phyloP scores from a whole-genome alignment of 2,329 filamentous ascomycete genomes.

The Clarireedia paspali region DNA sequence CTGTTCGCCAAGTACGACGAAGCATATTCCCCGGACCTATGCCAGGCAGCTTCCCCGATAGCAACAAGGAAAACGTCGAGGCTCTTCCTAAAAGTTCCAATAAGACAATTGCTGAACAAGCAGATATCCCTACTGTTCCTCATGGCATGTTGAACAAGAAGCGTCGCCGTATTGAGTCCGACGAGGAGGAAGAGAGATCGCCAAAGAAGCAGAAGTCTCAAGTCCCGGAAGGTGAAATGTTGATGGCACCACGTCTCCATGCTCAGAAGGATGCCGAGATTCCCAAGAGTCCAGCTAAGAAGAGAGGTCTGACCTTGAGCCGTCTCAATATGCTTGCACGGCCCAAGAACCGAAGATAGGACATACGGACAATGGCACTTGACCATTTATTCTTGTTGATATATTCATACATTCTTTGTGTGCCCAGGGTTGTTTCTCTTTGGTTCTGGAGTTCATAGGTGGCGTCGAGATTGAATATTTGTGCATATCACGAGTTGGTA shows the following conservation, averaged over 20 bases:
- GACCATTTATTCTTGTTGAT: constrained; percentile 8
- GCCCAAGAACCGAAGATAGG: constrained; percentile 47
- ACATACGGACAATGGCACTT: constrained; percentile 1
- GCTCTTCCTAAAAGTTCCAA: constrained; percentile 24
- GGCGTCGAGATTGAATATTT: constrained; percentile 6
- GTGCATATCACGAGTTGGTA: constrained; percentile 9
- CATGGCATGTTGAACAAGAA: constrained; percentile 62
- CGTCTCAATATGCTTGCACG: constrained; percentile 54
- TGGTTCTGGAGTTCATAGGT: constrained; percentile 7
- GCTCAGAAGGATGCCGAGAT: constrained; percentile 20
- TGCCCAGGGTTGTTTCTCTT: constrained; percentile 6
- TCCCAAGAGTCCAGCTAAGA: constrained; percentile 41
- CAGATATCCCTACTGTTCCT: constrained; percentile 34
- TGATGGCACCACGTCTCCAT: constrained; percentile 26
- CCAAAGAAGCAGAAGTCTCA: constrained; percentile 49
- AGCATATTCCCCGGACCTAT: constrained; percentile 42
- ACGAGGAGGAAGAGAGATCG: constrained; percentile 47
- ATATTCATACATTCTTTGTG: constrained; percentile 2
- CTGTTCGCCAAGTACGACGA: constrained; percentile 50
- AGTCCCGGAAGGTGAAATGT: constrained; percentile 23
- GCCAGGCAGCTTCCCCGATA: constrained; percentile 49
- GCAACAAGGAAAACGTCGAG: constrained; percentile 46
- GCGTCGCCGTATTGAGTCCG: constrained; percentile 48
- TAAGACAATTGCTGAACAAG: not conserved
- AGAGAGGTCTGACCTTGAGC: constrained; percentile 44